Conservation (phyloP, 108 stramenopile genomes). For the Phaeodactylum tricornutum region DNA sequence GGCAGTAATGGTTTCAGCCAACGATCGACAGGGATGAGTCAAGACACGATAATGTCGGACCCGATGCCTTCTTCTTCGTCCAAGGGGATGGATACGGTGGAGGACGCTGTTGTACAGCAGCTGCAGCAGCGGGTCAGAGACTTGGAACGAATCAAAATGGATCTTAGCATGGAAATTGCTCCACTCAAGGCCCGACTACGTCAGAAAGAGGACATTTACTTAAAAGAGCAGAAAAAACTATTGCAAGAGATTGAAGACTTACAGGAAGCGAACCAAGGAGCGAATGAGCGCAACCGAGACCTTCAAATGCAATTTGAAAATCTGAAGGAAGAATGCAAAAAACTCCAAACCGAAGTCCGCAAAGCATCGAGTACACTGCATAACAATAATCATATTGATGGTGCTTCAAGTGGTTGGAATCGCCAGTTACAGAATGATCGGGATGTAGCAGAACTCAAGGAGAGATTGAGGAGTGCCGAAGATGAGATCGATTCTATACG, state of each 20-base stretch:
- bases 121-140: constrained; percentile 65
- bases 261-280: constrained; percentile 30
- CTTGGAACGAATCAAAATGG: constrained; percentile 80
- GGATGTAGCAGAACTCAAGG: constrained; percentile 59
- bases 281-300: constrained; percentile 61
- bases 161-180: constrained; percentile 74
- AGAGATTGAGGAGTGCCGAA: constrained; percentile 51
- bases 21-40: not conserved
- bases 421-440: constrained; percentile 59
- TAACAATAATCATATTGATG: constrained; percentile 5
- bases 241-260: constrained; percentile 51
- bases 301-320: constrained; percentile 50
- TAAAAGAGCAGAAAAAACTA: constrained; percentile 52
- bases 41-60: not conserved
- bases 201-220: constrained; percentile 73
- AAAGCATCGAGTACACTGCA: constrained; percentile 53
- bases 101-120: constrained; percentile 24
- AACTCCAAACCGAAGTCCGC: constrained; percentile 44
- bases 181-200: constrained; percentile 76
- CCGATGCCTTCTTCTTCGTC: constrained; percentile 1
- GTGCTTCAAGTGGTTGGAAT: constrained; percentile 43
- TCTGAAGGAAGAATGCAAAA: constrained; percentile 43
- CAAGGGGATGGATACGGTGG: not conserved
- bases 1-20: not conserved
- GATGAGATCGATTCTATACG: constrained; percentile 66